These are phyloP conservation scores for Nothophaeocryptopus gaeumannii DNA, from an alignment of 2,329 filamentous ascomycete genomes.

Conservation along the genomic window DNA sequence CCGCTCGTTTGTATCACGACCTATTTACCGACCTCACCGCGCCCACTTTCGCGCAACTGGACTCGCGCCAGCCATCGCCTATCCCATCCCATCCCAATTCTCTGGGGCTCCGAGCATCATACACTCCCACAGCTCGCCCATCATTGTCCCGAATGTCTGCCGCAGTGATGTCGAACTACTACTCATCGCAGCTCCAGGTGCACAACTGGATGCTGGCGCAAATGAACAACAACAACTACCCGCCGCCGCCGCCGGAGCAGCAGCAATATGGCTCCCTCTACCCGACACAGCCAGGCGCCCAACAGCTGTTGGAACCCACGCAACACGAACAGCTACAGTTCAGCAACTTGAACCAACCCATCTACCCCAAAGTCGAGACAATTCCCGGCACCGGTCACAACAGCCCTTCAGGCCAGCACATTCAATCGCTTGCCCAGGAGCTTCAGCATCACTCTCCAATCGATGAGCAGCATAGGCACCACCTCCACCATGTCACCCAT, in stretches of 20 bases:
- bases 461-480: slow-evolving; percentile 33
- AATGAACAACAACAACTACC: slow-evolving; percentile 37
- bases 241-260: slow-evolving; percentile 34
- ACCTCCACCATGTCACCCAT: slow-evolving; percentile 30
- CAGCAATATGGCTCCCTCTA: slow-evolving; percentile 37
- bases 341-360: slow-evolving; percentile 33
- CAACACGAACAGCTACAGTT: slow-evolving; percentile 36
- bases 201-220: slow-evolving; percentile 36
- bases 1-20: slow-evolving; percentile 20
- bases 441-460: slow-evolving; percentile 30
- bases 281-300: slow-evolving; percentile 29
- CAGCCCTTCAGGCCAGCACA: slow-evolving; percentile 30
- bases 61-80: slow-evolving; percentile 13
- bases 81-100: neutral
- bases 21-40: slow-evolving; percentile 27
- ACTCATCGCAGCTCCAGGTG: slow-evolving; percentile 34
- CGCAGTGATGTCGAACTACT: slow-evolving; percentile 34
- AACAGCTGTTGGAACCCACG: slow-evolving; percentile 32
- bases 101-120: slow-evolving; percentile 10
- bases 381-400: slow-evolving; percentile 23
- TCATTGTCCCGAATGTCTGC: slow-evolving; percentile 31
- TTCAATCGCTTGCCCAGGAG: slow-evolving; percentile 33
- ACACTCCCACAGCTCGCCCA: slow-evolving; percentile 11
- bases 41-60: slow-evolving; percentile 22
- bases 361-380: slow-evolving; percentile 37